A percentile compares a stretch with the other conserved stretches of the same genome.
These are phyloP conservation scores for Fusarium nanum DNA, from an alignment of 2,329 filamentous ascomycete genomes.

Conservation along the genomic window DNA sequence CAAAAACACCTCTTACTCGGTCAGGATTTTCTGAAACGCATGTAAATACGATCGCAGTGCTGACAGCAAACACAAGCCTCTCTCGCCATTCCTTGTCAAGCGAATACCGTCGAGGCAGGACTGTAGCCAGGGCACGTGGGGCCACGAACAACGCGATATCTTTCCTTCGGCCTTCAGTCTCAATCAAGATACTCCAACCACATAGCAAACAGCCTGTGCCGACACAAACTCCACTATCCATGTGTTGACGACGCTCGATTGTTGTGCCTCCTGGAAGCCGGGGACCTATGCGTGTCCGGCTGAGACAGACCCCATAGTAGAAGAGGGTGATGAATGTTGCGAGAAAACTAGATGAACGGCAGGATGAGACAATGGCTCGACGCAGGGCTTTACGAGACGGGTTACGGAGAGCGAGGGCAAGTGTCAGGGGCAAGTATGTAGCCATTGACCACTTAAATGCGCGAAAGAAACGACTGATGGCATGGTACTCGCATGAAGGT, in stretches of 20 bases:
- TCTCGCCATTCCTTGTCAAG: slow-evolving; percentile 74
- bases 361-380: slow-evolving; percentile 68
- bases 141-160: slow-evolving; percentile 86
- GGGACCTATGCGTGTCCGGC: slow-evolving; percentile 79
- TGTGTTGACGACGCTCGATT: slow-evolving; percentile 58
- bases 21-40: slow-evolving; percentile 70
- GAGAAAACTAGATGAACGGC: slow-evolving; percentile 80
- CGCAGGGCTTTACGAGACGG: slow-evolving; percentile 61
- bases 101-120: slow-evolving; percentile 77
- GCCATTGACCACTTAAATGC: slow-evolving; percentile 80
- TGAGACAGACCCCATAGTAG: slow-evolving; percentile 86
- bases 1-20: slow-evolving; percentile 76
- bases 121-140: slow-evolving; percentile 78
- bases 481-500: slow-evolving; percentile 79
- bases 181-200: slow-evolving; percentile 84
- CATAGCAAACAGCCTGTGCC: slow-evolving; percentile 78
- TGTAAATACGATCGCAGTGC: slow-evolving; percentile 77
- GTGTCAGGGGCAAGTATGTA: slow-evolving; percentile 80
- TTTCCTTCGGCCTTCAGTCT: slow-evolving; percentile 72
- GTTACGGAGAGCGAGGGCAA: slow-evolving; percentile 68
- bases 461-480: slow-evolving; percentile 72
- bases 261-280: slow-evolving; percentile 67
- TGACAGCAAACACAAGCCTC: slow-evolving; percentile 72
- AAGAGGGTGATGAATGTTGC: slow-evolving; percentile 82
- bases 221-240: slow-evolving; percentile 76